Evolutionary conservation across 2,329 filamentous ascomycete genomes (phyloP).

Genomic region (Phialocephala subalpina): DNA sequence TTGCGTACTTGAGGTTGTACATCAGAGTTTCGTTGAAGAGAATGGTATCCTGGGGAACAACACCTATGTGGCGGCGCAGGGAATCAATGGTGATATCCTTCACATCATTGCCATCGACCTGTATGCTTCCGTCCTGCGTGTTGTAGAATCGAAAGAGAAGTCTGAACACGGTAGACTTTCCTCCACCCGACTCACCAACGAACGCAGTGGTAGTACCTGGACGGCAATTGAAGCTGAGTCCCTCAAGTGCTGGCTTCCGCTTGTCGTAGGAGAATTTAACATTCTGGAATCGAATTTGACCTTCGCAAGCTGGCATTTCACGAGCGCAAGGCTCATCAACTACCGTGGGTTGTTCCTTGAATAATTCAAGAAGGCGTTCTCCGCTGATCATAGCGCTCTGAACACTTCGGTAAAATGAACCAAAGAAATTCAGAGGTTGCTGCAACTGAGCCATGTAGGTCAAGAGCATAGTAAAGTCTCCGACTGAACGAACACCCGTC

Average conservation of each 20-base stretch:
- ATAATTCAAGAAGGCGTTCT: slow-evolving; percentile 91
- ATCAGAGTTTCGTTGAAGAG: slow-evolving; percentile 94
- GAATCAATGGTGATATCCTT: slow-evolving; percentile 91
- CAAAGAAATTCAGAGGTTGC: slow-evolving; percentile 85
- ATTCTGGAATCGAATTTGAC: slow-evolving; percentile 86
- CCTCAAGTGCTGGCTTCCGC: slow-evolving; percentile 83
- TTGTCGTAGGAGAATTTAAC: slow-evolving; percentile 92
- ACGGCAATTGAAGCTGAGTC: slow-evolving; percentile 83
- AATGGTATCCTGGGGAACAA: slow-evolving; percentile 96
- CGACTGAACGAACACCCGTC: slow-evolving; percentile 68
- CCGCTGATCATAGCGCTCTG: slow-evolving; percentile 98
- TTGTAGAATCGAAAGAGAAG: slow-evolving; percentile 98
- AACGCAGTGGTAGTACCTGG: slow-evolving; percentile 95
- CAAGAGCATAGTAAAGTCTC: slow-evolving; percentile 76
- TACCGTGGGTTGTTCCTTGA: slow-evolving; percentile 95
- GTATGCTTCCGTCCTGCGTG: slow-evolving; percentile 78
- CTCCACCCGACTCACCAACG: slow-evolving; percentile 95
- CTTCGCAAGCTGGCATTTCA: slow-evolving; percentile 72
- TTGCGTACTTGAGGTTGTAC: slow-evolving; percentile 94
- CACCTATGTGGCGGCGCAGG: slow-evolving; percentile 88
- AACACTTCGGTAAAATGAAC: slow-evolving; percentile 94
- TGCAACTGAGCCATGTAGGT: slow-evolving; percentile 84
- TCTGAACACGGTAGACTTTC: slow-evolving; percentile 96
- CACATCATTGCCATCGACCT: slow-evolving; percentile 85
- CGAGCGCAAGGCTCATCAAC: slow-evolving; percentile 75